These are phyloP conservation scores for Alternaria longipes DNA, from an alignment of 2,329 filamentous ascomycete genomes.

Conservation along the genomic window DNA sequence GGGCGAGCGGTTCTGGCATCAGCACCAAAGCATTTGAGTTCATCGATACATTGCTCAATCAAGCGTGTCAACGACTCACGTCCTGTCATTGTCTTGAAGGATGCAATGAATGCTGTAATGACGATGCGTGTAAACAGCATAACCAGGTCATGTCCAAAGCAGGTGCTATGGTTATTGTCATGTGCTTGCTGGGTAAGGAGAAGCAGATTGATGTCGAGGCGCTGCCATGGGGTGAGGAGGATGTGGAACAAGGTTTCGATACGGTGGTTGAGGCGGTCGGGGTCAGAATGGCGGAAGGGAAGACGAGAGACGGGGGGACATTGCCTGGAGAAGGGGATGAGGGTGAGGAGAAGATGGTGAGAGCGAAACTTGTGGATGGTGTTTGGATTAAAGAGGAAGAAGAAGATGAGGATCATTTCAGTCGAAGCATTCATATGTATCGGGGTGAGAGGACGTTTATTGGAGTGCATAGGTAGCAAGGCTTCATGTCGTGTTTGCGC, in stretches of 20 bases:
- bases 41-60: conserved; percentile 77
- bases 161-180: conserved; percentile 82
- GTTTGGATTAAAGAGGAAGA: conserved; percentile 52
- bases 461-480: conserved; percentile 37
- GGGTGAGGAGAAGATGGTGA: conserved; percentile 53
- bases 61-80: conserved; percentile 80
- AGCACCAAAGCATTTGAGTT: conserved; percentile 95
- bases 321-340: conserved; percentile 60
- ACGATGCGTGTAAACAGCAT: conserved; percentile 81
- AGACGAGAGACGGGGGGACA: conserved; percentile 35
- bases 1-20: conserved; percentile 82
- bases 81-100: conserved; percentile 80
- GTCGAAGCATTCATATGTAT: conserved; percentile 46
- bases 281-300: conserved; percentile 59
- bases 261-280: conserved; percentile 79
- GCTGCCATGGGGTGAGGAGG: conserved; percentile 86
- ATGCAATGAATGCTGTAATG: conserved; percentile 89
- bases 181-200: conserved; percentile 75
- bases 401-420: conserved; percentile 47
- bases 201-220: conserved; percentile 81
- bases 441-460: conserved; percentile 47
- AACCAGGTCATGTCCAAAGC: conserved; percentile 96
- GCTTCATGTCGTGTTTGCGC: background rate
- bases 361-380: conserved; percentile 50
- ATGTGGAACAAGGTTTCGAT: conserved; percentile 76